Conservation (phyloP, 2,329 filamentous ascomycete genomes). For the Lecanicillium sp. region DNA sequence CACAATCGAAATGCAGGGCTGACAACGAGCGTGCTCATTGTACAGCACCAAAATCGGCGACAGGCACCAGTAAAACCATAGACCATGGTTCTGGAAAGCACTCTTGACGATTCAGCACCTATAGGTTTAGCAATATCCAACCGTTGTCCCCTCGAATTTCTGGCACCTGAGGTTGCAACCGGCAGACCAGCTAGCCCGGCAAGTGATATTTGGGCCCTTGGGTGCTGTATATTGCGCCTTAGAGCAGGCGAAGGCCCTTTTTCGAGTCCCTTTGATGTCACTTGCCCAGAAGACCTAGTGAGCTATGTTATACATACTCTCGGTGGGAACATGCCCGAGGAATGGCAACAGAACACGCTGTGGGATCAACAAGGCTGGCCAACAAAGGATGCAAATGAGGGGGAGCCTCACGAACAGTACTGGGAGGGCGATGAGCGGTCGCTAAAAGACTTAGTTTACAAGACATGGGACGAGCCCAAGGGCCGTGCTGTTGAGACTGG, state of each 20-base stretch:
- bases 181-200: too few relatives aligned
- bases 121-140: too few relatives aligned
- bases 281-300: neutral
- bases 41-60: too few relatives aligned
- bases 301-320: neutral
- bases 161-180: too few relatives aligned
- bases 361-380: conserved; percentile 1
- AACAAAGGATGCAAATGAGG: neutral
- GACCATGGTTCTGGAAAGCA: too few relatives aligned
- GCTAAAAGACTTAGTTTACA: conserved; percentile 1
- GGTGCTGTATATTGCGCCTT: conserved; percentile 6
- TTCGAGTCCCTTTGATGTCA: conserved; percentile 1
- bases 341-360: conserved; percentile 2
- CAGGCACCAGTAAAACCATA: too few relatives aligned
- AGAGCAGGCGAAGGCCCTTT: conserved; percentile 1
- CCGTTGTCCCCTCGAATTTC: too few relatives aligned
- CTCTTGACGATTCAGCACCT: too few relatives aligned
- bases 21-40: too few relatives aligned
- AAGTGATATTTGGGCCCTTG: conserved; percentile 3
- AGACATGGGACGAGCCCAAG: conserved; percentile 11
- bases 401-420: neutral
- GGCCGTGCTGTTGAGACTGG: conserved; percentile 4
- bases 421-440: neutral
- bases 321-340: neutral
- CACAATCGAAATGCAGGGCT: too few relatives aligned